Conservation (phyloP, 441 rosid species). For the Codiaeum variegatum region DNA sequence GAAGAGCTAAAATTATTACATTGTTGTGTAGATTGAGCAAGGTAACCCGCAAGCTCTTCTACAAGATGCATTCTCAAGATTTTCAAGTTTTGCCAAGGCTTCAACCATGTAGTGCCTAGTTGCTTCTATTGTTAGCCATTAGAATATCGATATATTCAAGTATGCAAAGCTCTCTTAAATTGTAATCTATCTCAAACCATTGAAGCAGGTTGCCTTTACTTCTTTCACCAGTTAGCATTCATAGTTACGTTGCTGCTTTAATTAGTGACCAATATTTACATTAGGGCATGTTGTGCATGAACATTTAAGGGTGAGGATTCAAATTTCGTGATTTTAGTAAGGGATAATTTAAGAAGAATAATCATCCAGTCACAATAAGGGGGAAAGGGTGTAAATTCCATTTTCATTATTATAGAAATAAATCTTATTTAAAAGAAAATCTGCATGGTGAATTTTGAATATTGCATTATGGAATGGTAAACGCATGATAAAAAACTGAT, state of each 20-base stretch:
- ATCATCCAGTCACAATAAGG: too few relatives aligned
- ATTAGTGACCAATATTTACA: too few relatives aligned
- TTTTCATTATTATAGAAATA: too few relatives aligned
- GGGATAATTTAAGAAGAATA: too few relatives aligned
- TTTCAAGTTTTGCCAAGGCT: constrained; percentile 74
- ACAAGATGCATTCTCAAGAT: constrained; percentile 51
- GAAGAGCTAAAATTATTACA: not conserved
- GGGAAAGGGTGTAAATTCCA: too few relatives aligned
- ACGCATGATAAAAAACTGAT: too few relatives aligned
- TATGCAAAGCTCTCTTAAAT: not conserved
- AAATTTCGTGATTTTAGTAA: too few relatives aligned
- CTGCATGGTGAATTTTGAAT: too few relatives aligned
- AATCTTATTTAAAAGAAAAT: too few relatives aligned
- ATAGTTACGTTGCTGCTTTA: not conserved
- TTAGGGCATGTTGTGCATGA: not conserved
- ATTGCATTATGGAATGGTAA: too few relatives aligned
- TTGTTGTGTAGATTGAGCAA: constrained; percentile 58
- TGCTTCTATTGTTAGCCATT: not conserved
- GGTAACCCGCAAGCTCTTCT: constrained; percentile 70
- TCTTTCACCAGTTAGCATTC: not conserved
- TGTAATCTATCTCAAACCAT: not conserved
- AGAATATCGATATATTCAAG: not conserved
- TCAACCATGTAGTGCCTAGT: constrained; percentile 43
- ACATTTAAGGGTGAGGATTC: too few relatives aligned
- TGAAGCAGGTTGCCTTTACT: not conserved